Conservation (phyloP, 2,329 filamentous ascomycete species). For the Neocucurbitaria cava region DNA sequence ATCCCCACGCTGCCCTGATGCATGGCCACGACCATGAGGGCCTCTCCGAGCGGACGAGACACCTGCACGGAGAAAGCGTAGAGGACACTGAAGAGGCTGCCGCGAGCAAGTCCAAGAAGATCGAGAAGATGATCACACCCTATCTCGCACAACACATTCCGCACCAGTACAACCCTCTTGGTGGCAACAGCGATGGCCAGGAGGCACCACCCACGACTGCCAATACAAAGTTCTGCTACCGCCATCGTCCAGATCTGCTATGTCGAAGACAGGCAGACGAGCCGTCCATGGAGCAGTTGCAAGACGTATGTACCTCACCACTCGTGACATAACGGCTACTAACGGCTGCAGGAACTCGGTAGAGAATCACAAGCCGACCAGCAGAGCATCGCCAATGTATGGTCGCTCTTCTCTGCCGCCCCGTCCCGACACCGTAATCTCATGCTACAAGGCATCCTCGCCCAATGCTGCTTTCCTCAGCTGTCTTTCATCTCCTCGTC, state of each 20-base stretch:
- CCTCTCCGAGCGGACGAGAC: constrained; percentile 38
- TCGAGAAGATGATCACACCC: constrained; percentile 80
- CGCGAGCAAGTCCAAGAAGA: constrained; percentile 62
- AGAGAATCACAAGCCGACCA: constrained; percentile 83
- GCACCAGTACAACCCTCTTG: constrained; percentile 81
- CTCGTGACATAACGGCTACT: constrained; percentile 20
- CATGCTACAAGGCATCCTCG: constrained; percentile 95
- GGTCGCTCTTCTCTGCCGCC: constrained; percentile 96
- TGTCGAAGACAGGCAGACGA: constrained; percentile 93
- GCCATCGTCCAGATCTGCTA: constrained; percentile 91
- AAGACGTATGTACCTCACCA: constrained; percentile 67
- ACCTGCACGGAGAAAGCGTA: constrained; percentile 30
- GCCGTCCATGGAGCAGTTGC: constrained; percentile 92
- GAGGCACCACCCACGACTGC: constrained; percentile 51
- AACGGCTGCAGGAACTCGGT: constrained; percentile 72
- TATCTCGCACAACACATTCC: constrained; percentile 93
- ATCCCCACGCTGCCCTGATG: constrained; percentile 45
- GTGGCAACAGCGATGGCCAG: constrained; percentile 55
- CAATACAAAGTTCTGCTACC: constrained; percentile 94
- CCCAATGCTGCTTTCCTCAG: constrained; percentile 97
- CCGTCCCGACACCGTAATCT: constrained; percentile 92
- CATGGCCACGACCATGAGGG: constrained; percentile 48
- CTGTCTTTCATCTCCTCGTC: constrained; percentile 90
- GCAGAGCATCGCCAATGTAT: constrained; percentile 95
- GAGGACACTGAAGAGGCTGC: constrained; percentile 37